Evolutionary conservation across 2,329 filamentous ascomycete genomes (phyloP), one percentile per base, ranked within the genome.

Genomic region (Ilyonectria destructans): DNA sequence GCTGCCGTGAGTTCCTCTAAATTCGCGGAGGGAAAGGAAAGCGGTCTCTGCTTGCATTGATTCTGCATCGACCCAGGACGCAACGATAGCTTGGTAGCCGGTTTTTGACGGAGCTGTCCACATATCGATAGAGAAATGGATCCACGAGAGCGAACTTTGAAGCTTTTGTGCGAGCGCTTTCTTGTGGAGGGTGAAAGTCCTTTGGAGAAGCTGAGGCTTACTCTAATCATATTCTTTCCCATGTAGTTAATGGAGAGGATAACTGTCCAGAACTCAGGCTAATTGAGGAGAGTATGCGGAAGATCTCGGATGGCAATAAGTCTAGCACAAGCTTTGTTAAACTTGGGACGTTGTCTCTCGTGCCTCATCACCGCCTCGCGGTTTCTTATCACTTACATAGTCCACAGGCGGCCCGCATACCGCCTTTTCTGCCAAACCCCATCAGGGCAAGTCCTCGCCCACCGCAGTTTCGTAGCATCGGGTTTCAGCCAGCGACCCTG

Each of bases 401-500:
- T 52, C 19, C 23, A 51, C 62, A 43, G 57, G 51, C 57, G 57
- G 56, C 57, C 19, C 52, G 62, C 62, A 65, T 65, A 65, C 62
- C 62, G 62, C 62, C 43, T 60, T 65, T 65, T 60, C 33, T 31
- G 52, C 52, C 29, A 19, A 26, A 31, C 37, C 13, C 37, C 40
- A 1, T n/a, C 23, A 19, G 26, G 26, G 17, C 21, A 29, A 23
- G 23, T 19, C 21, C 35, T 55, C 52, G 33, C 43, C 31, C 29
- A 57, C 56, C 19, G 55, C 48, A 57, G 48, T 58, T 45, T 55
- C 19, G 33, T 43, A 15, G 67, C 68, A 72, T 68, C 73, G 71
- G 65, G n/a, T 67, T 63, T 33, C 52, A 35, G 65, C 21, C 59
- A 59, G 35, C 46, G 52, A 56, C 59, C 62, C 56, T 63, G 43